Evolutionary conservation across 352 stramenopile genomes (phyloP), one percentile per base, ranked within the genome.

Genomic region (Phytophthora pisi): DNA sequence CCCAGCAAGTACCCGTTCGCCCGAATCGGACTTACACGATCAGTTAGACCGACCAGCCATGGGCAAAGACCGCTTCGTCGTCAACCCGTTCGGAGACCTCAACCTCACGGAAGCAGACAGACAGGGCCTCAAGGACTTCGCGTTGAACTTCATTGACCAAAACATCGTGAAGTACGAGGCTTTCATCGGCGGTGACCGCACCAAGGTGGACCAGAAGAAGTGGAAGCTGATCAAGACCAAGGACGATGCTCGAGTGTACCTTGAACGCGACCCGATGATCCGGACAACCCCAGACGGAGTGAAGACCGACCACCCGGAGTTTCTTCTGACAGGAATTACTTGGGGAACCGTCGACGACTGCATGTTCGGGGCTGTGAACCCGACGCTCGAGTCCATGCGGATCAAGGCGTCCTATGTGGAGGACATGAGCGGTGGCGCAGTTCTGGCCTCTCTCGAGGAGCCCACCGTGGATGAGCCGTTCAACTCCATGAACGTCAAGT

Each of bases 381-480:
- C 74, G 20, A 78, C 73, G 0, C 59, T 74, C 3, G 74, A 84
- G 15, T 58, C 57, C 2, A 81, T 81, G 76, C 53, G 70, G 20
- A 68, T 82, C 59, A 81, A 77, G 51, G 61, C 64, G 13, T 78
- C 75, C 15, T 82, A 87, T 28, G 71, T 86, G 7, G 78, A 87
- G 46, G 68, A 74, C 24, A 67, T 86, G 50, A 71, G 62, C 40
- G 78, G 79, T 20, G 70, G 77, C 11, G 77, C 72, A 0, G 67
- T 89, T 16, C 49, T 89, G 11, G 77, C 78, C 0, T 72, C 68
- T 0, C 51, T 88, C 0, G 71, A 83, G 15, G 55, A 62, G 18
- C 76, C 81, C 2, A 87, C 78, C 4, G 11, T n/a, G 0, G 68
- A 85, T 16, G 75, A 87, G 24, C 81, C 81, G 1, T 86, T 86